phyloP scores from a whole-genome alignment of 2,329 filamentous ascomycete genomes.

The Zalaria obscura region DNA sequence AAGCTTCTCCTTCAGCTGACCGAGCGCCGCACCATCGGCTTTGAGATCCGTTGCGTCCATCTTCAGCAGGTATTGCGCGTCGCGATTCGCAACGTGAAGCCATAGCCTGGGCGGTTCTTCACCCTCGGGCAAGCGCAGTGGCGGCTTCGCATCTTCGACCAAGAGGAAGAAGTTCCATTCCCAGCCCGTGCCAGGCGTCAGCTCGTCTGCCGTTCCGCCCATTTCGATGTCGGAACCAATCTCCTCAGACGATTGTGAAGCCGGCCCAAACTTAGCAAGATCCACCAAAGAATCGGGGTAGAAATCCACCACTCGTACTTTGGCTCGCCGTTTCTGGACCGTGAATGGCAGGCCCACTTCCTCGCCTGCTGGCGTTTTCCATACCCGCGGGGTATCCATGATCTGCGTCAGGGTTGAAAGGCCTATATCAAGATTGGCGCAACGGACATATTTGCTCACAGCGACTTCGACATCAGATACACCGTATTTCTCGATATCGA shows the following conservation, averaged over 20 bases:
- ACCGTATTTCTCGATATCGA: neutral
- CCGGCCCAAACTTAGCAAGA: conserved; percentile 38
- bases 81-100: conserved; percentile 49
- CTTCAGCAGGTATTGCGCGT: conserved; percentile 42
- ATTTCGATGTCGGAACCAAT: conserved; percentile 12
- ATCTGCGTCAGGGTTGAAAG: conserved; percentile 32
- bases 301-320: conserved; percentile 72
- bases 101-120: conserved; percentile 40
- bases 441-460: conserved; percentile 25
- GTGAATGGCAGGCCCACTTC: conserved; percentile 51
- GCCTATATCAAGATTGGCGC: conserved; percentile 27
- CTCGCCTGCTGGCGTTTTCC: neutral
- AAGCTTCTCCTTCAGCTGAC: conserved; percentile 50
- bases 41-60: conserved; percentile 30
- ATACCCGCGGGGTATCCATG: conserved; percentile 12
- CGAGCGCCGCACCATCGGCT: conserved; percentile 24
- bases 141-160: conserved; percentile 52
- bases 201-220: conserved; percentile 19
- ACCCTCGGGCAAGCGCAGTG: conserved; percentile 11
- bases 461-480: too few relatives aligned
- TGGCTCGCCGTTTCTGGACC: conserved; percentile 54
- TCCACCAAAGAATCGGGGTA: conserved; percentile 55
- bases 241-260: neutral
- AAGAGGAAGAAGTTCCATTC: conserved; percentile 75
- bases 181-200: conserved; percentile 35